A percentile compares a stretch with the other conserved stretches of the same genome.
Evolutionary conservation across 2,329 filamentous ascomycete genomes (phyloP).

Genomic region (Colletotrichum siamense): DNA sequence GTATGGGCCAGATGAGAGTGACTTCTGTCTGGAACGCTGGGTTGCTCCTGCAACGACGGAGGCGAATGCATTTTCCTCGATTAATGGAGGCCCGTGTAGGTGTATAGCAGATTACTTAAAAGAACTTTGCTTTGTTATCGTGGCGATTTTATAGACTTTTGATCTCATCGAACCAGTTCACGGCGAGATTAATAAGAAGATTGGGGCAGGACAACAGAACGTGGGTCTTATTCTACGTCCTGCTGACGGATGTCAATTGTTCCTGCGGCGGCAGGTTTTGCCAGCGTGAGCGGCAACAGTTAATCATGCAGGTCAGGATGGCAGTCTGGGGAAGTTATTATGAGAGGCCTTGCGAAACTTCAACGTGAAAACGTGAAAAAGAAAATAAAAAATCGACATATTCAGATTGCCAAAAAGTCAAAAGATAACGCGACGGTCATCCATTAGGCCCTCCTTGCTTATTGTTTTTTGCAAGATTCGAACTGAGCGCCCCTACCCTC

Average conservation of each 20-base stretch:
- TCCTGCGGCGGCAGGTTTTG: neutral
- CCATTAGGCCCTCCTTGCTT: neutral
- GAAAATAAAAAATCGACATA: neutral
- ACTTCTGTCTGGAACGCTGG: neutral
- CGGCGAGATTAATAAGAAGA: neutral
- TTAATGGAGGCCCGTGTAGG: neutral
- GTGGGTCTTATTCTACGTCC: neutral
- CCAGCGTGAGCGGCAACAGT: neutral
- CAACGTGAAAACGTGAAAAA: neutral
- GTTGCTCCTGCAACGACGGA: neutral
- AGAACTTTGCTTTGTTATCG: neutral
- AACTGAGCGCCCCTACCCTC: neutral
- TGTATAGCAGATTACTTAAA: neutral
- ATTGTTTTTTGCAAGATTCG: neutral
- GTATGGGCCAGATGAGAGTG: neutral
- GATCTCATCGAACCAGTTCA: neutral
- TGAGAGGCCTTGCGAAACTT: neutral
- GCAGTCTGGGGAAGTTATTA: neutral
- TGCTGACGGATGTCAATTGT: neutral
- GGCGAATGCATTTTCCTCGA: neutral
- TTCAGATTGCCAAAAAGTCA: neutral
- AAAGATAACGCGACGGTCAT: neutral
- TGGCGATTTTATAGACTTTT: neutral
- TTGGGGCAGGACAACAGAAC: neutral
- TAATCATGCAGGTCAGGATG: neutral